These are phyloP conservation scores for Ceratobasidium sp. DNA, from an alignment of 1,284 basidiomycete genomes.

Conservation along the genomic window DNA sequence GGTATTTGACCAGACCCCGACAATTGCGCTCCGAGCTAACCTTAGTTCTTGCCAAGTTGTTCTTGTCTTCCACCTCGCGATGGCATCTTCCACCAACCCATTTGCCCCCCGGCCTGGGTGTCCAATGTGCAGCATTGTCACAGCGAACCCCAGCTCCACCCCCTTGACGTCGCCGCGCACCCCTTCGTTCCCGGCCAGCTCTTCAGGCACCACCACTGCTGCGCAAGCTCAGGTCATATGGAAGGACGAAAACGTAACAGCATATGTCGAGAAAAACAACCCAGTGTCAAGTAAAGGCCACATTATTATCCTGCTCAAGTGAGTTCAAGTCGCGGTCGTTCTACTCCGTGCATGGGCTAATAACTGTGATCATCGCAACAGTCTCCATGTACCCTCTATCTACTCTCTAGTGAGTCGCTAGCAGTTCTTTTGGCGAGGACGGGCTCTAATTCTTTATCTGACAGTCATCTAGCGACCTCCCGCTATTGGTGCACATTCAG, in stretches of 20 bases:
- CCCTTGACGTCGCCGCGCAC: conserved; percentile 53
- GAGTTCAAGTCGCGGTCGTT: conserved; percentile 49
- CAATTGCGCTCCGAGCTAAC: neutral
- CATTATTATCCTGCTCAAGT: conserved; percentile 77
- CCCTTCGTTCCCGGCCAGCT: conserved; percentile 54
- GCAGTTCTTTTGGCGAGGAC: neutral
- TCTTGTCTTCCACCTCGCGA: neutral
- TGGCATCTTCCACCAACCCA: conserved; percentile 15
- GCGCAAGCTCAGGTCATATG: conserved; percentile 56
- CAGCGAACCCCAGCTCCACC: conserved; percentile 56
- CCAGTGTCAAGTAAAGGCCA: conserved; percentile 74
- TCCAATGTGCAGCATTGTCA: conserved; percentile 74
- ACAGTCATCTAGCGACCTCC: conserved; percentile 75
- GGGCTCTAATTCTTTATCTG: conserved; percentile 22
- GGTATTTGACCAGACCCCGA: conserved; percentile 15
- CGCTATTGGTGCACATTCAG: conserved; percentile 67
- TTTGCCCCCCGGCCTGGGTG: conserved; percentile 70
- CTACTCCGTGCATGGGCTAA: neutral
- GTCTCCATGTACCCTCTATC: conserved; percentile 75
- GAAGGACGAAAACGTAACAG: conserved; percentile 76
- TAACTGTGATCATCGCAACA: conserved; percentile 45
- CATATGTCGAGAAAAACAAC: conserved; percentile 68
- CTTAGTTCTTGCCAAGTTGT: neutral
- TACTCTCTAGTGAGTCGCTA: conserved; percentile 65
- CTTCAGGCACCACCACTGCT: conserved; percentile 21